Base-by-base conservation (phyloP, 495 filamentous ascomycete species). In the Stereocaulon alpinum region DNA sequence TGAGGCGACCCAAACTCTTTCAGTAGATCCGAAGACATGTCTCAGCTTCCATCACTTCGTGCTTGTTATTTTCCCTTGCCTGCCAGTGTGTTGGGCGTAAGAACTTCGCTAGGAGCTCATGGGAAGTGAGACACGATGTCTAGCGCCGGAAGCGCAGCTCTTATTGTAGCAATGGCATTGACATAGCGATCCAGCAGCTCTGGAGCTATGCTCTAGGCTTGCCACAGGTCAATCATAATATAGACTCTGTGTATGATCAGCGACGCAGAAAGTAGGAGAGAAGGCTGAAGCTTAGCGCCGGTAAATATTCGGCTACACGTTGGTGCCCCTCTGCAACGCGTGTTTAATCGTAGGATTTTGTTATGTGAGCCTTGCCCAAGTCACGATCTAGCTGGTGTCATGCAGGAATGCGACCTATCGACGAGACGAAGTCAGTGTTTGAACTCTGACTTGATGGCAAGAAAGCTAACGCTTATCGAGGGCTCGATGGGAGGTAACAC, bases 11-110 rank as follows among this genome's bases (percentile, higher is more conserved):
- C 85, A 64, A 91, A 91, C 52, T 82, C 84, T 52, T 86, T 84
- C 41, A 87, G 81, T 40, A 91, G 77, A 63, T 89, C 87, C 53
- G 84, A 81, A 45, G 87, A 91, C 87, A 91, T 91, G 4, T 52
- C 15, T 20, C 43, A n/a, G 37, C 22, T 29, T 48, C 43, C 55
- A 48, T 58, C 42, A 40, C 29, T 29, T 15, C 3, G 12, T 32
- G 10, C 10, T 11, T 9, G 40, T 48, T 18, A 2, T n/a, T 18
- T 24, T 9, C 9, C 29, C 20, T 27, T 24, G 40, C 27, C 48
- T 32, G 18, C 34, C 9, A 40, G 4, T 6, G 22, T 1, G 22
- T 18, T 6, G 9, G 37, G 17, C 15, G 24, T 1, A 1, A 24
- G 24, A 24, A 24, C 24, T 24, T 24, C 24, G 24, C 24, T 24